Base-by-base conservation (phyloP, 345 rosid genomes). In the Sisymbrium altissimum region DNA sequence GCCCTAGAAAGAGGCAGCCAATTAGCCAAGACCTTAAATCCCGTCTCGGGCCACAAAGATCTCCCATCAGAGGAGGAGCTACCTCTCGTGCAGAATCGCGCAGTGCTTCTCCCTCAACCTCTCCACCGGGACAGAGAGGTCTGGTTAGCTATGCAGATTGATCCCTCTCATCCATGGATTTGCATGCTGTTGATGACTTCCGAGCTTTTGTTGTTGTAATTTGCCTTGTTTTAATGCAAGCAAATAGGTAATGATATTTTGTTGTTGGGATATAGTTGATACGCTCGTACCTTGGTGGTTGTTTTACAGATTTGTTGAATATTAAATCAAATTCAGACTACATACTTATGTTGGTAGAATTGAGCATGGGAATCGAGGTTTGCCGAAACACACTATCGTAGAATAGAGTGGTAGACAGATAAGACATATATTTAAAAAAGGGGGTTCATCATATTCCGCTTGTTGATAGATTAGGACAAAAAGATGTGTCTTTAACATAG, bases 101-200 rank as follows among this genome's bases (percentile, higher is more conserved):
- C 29, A 59, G 72, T 80, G 83, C 76, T 65, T 88, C 96, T 39
- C 73, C 76, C 50, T 86, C 96, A 64, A 82, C 83, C 69, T 89
- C 97, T 9, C 91, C 89, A 17, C 54, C 93, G 12, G 96, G 83
- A 59, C 86, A 73, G 50, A 80, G 83, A 71, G 90, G 97, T 30
- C 71, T 95, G 80, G 99, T 95, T 65, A 87, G 92, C 50, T 91
- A 91, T 73, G 92, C 86, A 39, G 98, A 94, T 64, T 79, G 86
- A 88, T 78, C 81, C 54, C 35, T 63, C 54, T 63, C 54, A 14
- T 58, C 58, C 21, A 11, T 56, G 29, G 4, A 17, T 49, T 19
- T 19, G 33, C 19, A n/a, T 61, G 76, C 19, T 35, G 9, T 15
- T 59, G 46, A 32, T 18, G 72, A 66, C 19, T 54, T 64, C 4